Evolutionary conservation across 257 asterid genomes (phyloP).

Genomic region (Lycium barbarum): DNA sequence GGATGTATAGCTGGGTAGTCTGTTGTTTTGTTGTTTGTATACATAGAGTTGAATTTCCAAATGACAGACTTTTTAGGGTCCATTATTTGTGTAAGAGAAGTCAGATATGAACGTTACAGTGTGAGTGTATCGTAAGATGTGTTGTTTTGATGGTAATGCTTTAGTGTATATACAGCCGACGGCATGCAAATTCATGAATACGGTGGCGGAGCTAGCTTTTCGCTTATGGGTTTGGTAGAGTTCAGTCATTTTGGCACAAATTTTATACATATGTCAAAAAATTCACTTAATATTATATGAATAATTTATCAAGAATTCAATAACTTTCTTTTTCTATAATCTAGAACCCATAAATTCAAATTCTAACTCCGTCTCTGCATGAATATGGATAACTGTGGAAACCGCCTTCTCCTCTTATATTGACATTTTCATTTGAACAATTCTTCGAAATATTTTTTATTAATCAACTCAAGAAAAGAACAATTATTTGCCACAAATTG

Average conservation of each 20-base stretch:
- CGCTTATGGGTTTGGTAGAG: too few species aligned
- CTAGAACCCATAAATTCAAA: background rate
- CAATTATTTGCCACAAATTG: too few species aligned
- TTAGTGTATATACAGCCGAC: background rate
- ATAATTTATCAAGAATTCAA: too few species aligned
- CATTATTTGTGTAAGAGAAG: conserved; percentile 26
- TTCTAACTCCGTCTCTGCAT: too few species aligned
- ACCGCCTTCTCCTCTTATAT: background rate
- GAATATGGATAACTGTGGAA: background rate
- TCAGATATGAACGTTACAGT: conserved; percentile 51
- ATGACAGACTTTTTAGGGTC: background rate
- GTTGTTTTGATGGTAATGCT: conserved; percentile 25
- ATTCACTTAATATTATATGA: too few species aligned
- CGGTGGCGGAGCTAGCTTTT: too few species aligned
- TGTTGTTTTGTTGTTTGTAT: conserved; percentile 51
- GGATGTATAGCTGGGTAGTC: conserved; percentile 28
- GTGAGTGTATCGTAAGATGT: conserved; percentile 3
- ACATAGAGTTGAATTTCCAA: background rate
- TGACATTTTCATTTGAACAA: background rate
- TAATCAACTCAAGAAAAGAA: background rate
- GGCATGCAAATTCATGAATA: background rate
- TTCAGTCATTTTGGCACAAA: background rate
- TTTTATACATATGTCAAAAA: too few species aligned
- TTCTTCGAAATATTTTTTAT: background rate
- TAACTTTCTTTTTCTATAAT: too few species aligned